Conservation (phyloP, 2,329 filamentous ascomycete species). For the Cladosporium sp. region DNA sequence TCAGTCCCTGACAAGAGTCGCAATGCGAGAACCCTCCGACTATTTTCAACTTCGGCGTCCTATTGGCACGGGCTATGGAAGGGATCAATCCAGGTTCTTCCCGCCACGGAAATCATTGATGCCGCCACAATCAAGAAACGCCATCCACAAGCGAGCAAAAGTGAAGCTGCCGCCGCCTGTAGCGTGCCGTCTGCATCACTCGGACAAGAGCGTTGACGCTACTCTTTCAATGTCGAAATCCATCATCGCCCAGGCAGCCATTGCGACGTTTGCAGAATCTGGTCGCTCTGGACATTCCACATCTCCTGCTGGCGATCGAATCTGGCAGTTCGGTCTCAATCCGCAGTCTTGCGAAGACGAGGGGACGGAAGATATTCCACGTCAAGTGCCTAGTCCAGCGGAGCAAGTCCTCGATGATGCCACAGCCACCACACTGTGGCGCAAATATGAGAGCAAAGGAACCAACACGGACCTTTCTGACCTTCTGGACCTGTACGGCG, state of each 20-base stretch:
- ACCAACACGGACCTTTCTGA: too few species aligned
- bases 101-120: slow-evolving; percentile 14
- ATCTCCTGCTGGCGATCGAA: not conserved
- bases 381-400: too few species aligned
- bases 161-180: slow-evolving; percentile 21
- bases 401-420: not conserved
- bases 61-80: slow-evolving; percentile 13
- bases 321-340: not conserved
- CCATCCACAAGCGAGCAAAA: slow-evolving; percentile 12
- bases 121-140: not conserved
- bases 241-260: not conserved
- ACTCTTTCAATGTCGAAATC: not conserved
- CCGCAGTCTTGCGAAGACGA: not conserved
- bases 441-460: too few species aligned
- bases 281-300: not conserved
- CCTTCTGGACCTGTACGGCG: too few species aligned
- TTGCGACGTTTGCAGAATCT: not conserved
- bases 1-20: slow-evolving; percentile 14
- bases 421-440: not conserved
- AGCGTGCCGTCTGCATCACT: slow-evolving; percentile 19
- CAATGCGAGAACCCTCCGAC: slow-evolving; percentile 4
- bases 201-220: slow-evolving; percentile 12
- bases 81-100: slow-evolving; percentile 29
- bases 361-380: not conserved
- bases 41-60: slow-evolving; percentile 16